Percentiles rank a stretch among this genome's conserved stretches.
phyloP scores from a whole-genome alignment of 768 basidiomycete species.

The Podaxis sp. region DNA sequence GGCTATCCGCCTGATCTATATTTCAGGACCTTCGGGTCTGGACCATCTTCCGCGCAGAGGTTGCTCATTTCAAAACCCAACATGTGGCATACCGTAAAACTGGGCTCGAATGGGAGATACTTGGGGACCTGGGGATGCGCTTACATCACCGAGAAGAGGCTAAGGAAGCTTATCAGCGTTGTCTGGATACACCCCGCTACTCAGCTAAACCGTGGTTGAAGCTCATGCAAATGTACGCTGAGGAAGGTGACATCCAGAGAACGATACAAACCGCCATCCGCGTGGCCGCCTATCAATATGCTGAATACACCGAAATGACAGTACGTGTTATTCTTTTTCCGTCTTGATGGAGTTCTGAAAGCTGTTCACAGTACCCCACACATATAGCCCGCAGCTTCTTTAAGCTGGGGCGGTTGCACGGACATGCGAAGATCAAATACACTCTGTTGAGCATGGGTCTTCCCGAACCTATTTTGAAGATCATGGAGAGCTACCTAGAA shows the following conservation, averaged over 20 bases:
- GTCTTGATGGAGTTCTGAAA: conserved; percentile 1
- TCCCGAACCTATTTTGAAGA: conserved; percentile 84
- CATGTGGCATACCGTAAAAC: conserved; percentile 98
- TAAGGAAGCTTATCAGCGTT: conserved; percentile 96
- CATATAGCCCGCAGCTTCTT: conserved; percentile 88
- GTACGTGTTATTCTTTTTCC: conserved; percentile 41
- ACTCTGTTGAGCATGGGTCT: conserved; percentile 93
- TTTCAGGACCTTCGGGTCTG: conserved; percentile 89
- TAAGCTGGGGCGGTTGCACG: conserved; percentile 91
- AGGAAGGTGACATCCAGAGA: conserved; percentile 91
- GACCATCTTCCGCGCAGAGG: conserved; percentile 98
- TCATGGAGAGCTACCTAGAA: conserved; percentile 89
- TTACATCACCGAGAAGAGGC: conserved; percentile 97
- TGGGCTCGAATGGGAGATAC: conserved; percentile 95
- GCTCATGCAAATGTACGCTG: conserved; percentile 94
- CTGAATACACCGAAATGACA: conserved; percentile 86
- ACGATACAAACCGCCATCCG: conserved; percentile 90
- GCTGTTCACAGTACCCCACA: conserved; percentile 72
- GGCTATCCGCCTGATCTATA: conserved; percentile 9
- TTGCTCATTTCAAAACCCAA: conserved; percentile 98
- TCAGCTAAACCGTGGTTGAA: conserved; percentile 92
- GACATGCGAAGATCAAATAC: conserved; percentile 91
- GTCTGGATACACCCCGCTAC: conserved; percentile 84
- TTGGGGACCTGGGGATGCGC: conserved; percentile 92
- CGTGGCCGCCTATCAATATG: conserved; percentile 89